Conservation (phyloP, 768 basidiomycete genomes). For the Lentinus brumalis region DNA sequence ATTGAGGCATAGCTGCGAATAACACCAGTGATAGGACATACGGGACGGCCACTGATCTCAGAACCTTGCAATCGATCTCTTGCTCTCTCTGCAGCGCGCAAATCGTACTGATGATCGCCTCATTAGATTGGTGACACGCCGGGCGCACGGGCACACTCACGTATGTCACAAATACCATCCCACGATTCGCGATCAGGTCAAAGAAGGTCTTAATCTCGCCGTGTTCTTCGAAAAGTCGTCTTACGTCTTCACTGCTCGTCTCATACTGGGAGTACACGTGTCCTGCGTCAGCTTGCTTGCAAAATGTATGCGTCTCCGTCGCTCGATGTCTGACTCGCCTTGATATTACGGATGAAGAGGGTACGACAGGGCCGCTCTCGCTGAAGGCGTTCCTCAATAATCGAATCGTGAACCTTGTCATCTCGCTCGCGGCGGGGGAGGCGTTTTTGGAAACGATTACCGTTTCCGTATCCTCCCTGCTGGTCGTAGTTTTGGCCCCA, state of each 20-base stretch:
- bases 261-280: constrained; percentile 63
- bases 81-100: constrained; percentile 91
- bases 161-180: constrained; percentile 99
- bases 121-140: not conserved
- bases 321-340: constrained; percentile 61
- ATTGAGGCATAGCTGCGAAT: constrained; percentile 1
- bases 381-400: constrained; percentile 92
- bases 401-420: constrained; percentile 87
- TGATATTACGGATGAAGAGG: constrained; percentile 96
- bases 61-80: constrained; percentile 89
- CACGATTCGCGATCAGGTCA: constrained; percentile 89
- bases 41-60: constrained; percentile 85
- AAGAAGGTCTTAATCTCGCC: constrained; percentile 98
- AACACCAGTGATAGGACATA: constrained; percentile 44
- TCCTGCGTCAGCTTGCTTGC: constrained; percentile 10
- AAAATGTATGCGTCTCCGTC: not conserved
- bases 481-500: constrained; percentile 57
- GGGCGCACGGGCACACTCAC: constrained; percentile 55
- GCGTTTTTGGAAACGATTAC: constrained; percentile 44
- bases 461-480: constrained; percentile 43
- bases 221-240: constrained; percentile 84
- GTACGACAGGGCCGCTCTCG: constrained; percentile 95
- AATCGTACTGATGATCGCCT: constrained; percentile 65
- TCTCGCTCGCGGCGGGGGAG: constrained; percentile 73
- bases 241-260: constrained; percentile 83